Conservation (phyloP, 2,329 filamentous ascomycete genomes). For the Botrytis pseudocinerea region DNA sequence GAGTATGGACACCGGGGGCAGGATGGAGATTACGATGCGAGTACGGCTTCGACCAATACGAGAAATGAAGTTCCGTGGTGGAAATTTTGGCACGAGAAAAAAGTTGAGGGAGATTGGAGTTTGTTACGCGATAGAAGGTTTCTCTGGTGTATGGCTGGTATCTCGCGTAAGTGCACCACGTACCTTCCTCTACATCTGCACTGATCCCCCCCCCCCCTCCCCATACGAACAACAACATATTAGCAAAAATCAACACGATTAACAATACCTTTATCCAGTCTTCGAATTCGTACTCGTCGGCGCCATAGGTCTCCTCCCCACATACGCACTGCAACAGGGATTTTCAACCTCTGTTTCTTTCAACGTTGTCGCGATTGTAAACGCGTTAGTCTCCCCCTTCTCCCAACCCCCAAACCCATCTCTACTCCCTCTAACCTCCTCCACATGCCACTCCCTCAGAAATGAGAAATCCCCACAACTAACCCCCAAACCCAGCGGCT, state of each 20-base stretch:
- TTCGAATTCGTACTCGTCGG: constrained; percentile 78
- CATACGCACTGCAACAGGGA: constrained; percentile 68
- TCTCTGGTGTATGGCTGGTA: constrained; percentile 37
- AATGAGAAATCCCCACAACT: not conserved
- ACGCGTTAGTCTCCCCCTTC: constrained; percentile 51
- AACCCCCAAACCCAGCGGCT: constrained; percentile 31
- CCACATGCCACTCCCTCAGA: constrained; percentile 28
- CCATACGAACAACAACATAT: no score
- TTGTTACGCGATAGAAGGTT: constrained; percentile 65
- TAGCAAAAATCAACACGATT: not conserved
- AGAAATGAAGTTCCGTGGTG: constrained; percentile 17
- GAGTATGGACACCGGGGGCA: not conserved
- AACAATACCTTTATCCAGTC: constrained; percentile 25
- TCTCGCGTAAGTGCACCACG: constrained; percentile 42
- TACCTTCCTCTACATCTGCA: not conserved
- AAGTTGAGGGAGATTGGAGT: constrained; percentile 60
- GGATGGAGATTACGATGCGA: not conserved
- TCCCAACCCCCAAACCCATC: not conserved
- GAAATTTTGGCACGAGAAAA: constrained; percentile 45
- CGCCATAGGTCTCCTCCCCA: constrained; percentile 78
- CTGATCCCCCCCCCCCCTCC: not conserved
- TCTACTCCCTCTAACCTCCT: constrained; percentile 12
- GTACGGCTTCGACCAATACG: not conserved
- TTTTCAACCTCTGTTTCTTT: constrained; percentile 69
- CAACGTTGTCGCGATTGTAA: constrained; percentile 79